phyloP scores from a whole-genome alignment of 345 rosid genomes.

The Linum trigynum region DNA sequence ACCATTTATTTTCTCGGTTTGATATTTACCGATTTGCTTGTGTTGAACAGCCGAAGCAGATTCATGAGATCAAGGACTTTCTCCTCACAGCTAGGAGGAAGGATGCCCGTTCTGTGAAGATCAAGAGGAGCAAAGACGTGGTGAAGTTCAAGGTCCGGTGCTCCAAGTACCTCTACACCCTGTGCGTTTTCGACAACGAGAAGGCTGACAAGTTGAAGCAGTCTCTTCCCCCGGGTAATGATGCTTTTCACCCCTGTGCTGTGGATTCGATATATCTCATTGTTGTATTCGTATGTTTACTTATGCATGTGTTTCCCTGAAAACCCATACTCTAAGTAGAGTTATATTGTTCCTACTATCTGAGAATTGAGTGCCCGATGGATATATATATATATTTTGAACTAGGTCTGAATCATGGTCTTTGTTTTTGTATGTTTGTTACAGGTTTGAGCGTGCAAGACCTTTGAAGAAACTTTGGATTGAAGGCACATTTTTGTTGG shows the following conservation, averaged over 20 bases:
- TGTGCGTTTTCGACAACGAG: neutral
- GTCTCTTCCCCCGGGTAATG: neutral
- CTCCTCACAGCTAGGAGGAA: neutral
- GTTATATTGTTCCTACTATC: too few species aligned
- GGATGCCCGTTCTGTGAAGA: neutral
- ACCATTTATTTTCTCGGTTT: neutral
- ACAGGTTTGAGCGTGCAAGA: neutral
- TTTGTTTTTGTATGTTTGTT: neutral
- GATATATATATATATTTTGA: too few species aligned
- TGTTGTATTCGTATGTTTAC: too few species aligned
- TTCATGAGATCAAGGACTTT: neutral
- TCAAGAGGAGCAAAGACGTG: neutral
- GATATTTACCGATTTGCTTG: neutral
- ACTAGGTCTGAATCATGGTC: neutral
- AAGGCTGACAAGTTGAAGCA: neutral
- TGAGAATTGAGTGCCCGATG: too few species aligned
- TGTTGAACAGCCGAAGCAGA: neutral
- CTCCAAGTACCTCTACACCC: constrained; percentile 1
- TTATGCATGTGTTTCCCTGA: too few species aligned
- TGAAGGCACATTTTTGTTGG: neutral
- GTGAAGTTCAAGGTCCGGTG: neutral
- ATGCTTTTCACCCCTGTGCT: neutral
- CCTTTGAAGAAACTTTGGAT: neutral
- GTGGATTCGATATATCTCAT: too few species aligned
- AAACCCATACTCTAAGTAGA: too few species aligned